A percentile compares a stretch with the other conserved stretches of the same genome.
phyloP scores from a whole-genome alignment of 2,329 filamentous ascomycete genomes.

The Lachnellula suecica region DNA sequence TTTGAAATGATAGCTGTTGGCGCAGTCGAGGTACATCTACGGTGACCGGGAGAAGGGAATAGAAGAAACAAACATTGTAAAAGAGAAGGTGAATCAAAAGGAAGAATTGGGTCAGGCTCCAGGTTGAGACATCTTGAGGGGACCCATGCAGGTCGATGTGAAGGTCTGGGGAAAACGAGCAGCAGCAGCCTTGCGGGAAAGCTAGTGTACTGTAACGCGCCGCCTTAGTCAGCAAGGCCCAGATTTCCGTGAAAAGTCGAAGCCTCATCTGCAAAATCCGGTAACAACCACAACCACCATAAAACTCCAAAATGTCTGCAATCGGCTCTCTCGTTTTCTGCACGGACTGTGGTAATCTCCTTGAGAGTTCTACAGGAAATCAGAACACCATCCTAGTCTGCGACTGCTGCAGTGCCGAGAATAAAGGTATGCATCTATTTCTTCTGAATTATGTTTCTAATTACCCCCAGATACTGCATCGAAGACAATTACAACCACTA shows the following conservation, averaged over 20 bases:
- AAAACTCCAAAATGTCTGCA: constrained; percentile 66
- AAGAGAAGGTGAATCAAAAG: background rate
- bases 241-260: constrained; percentile 1
- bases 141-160: constrained; percentile 5
- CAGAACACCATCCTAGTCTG: constrained; percentile 76
- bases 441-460: background rate
- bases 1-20: background rate
- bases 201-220: no score
- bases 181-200: constrained; percentile 18
- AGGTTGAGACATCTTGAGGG: constrained; percentile 6
- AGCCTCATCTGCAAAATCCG: background rate
- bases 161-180: background rate
- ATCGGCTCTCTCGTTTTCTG: constrained; percentile 93
- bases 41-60: constrained; percentile 1
- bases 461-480: constrained; percentile 61
- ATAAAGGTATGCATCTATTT: constrained; percentile 62
- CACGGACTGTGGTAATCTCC: constrained; percentile 84
- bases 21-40: background rate
- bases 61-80: constrained; percentile 6
- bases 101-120: background rate
- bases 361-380: constrained; percentile 77
- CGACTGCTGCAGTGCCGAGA: constrained; percentile 82
- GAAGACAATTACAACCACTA: constrained; percentile 75
- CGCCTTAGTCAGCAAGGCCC: background rate
- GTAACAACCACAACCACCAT: background rate